Base-by-base conservation (phyloP, 2,329 filamentous ascomycete genomes). In the Helminthosporium solani region DNA sequence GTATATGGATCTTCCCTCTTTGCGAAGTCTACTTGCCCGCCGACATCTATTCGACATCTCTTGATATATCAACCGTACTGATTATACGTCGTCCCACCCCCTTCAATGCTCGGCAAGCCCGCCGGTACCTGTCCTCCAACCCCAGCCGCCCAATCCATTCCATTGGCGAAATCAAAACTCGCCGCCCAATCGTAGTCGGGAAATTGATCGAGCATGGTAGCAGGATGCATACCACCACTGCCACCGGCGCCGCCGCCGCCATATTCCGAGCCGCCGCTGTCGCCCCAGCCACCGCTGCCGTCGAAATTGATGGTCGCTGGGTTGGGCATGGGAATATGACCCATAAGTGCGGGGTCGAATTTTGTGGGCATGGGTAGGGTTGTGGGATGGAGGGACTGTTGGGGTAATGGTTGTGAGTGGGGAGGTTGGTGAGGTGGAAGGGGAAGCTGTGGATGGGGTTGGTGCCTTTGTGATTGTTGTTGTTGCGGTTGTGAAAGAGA, bases 141-240 rank as follows among this genome's bases (percentile, higher is more conserved):
- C 23, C 23, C 23, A 25, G 9, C 23, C 5, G 6, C 23, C 23
- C 23, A 25, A 25, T 25, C 23, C 23, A 25, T 25, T 9, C 23
- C 23, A 25, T 9, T 25, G 9, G 64, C 61, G 18, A 67, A 66
- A 19, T 68, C 60, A 33, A 68, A 68, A 15, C 65, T 63, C 8
- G 66, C 61, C 3, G 65, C 66, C 66, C 66, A 70, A 39, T 70
- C 66, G 35, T 68, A 70, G 46, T 70, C 66, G 8, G 63, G 64
- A n/a, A 68, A 70, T 27, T 68, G 65, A 18, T 70, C 64, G 25
- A 66, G 39, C 53, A 66, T 62, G 12, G 63, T 60, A 5, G 60
- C 59, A 9, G 20, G 16, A 8, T 25, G 23, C 28, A 25, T 33
- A 41, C 3, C 30, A 6, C 23, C 23, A 25, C 23, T 9, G 9